These are phyloP conservation scores for Metschnikowia lunata DNA, from an alignment of 805 yeast genomes.

Conservation along the genomic window DNA sequence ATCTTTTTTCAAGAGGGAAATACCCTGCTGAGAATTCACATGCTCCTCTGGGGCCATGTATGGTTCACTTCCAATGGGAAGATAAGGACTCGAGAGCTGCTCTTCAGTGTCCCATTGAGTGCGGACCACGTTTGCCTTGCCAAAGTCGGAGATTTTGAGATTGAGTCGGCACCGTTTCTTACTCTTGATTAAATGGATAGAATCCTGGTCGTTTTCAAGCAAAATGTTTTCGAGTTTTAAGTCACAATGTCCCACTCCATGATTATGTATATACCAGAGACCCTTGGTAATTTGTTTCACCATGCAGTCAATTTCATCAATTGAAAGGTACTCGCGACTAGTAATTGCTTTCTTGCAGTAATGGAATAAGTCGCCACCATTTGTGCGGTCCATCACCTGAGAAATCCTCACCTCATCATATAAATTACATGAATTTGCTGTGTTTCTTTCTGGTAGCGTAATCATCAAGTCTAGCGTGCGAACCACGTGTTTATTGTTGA, in stretches of 20 bases:
- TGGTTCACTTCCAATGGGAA: slow-evolving; percentile 84
- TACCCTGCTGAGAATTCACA: slow-evolving; percentile 23
- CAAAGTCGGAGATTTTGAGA: slow-evolving; percentile 62
- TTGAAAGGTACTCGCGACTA: slow-evolving; percentile 16
- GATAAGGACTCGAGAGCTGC: slow-evolving; percentile 43
- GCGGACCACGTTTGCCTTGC: slow-evolving; percentile 84
- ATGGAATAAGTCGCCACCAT: slow-evolving; percentile 35
- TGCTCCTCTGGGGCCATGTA: slow-evolving; percentile 93
- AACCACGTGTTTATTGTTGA: slow-evolving; percentile 71
- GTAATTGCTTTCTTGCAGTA: slow-evolving; percentile 20
- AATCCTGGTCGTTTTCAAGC: slow-evolving; percentile 52
- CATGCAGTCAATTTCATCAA: slow-evolving; percentile 78
- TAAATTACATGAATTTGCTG: neutral
- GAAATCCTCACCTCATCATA: slow-evolving; percentile 18
- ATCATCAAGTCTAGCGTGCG: slow-evolving; percentile 74
- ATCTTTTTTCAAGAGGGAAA: slow-evolving; percentile 79
- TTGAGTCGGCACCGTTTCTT: slow-evolving; percentile 13
- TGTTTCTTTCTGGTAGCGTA: slow-evolving; percentile 16
- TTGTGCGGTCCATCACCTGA: slow-evolving; percentile 38
- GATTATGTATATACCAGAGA: slow-evolving; percentile 77
- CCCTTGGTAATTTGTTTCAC: slow-evolving; percentile 84
- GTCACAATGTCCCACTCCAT: slow-evolving; percentile 93
- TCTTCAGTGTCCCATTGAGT: slow-evolving; percentile 75
- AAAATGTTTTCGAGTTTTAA: slow-evolving; percentile 84
- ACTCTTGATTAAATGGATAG: slow-evolving; percentile 24